A percentile compares a stretch with the other conserved stretches of the same genome.
Conservation (phyloP, 1,284 basidiomycete genomes). For the Moesziomyces sp. region DNA sequence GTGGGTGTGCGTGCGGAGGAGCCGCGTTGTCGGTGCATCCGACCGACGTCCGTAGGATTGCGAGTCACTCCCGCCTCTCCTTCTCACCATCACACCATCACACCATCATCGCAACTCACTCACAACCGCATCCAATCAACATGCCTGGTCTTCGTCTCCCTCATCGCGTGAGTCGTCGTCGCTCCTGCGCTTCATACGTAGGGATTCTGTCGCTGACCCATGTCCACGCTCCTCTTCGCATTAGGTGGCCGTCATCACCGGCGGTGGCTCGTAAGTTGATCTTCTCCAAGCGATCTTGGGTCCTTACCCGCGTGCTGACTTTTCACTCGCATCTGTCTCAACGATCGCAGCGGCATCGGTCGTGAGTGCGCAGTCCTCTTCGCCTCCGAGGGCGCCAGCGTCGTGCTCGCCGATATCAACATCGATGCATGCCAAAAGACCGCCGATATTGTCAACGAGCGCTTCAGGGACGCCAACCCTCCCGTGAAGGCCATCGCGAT, state of each 20-base stretch:
- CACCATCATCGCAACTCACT: not conserved
- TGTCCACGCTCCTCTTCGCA: not conserved
- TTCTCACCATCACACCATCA: conserved; percentile 3
- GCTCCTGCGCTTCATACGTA: too few relatives aligned
- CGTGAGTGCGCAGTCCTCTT: conserved; percentile 92
- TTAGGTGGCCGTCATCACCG: conserved; percentile 80
- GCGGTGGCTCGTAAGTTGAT: conserved; percentile 75
- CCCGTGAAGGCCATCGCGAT: conserved; percentile 74
- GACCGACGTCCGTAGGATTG: too few relatives aligned
- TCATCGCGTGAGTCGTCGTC: conserved; percentile 29
- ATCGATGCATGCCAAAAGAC: conserved; percentile 77
- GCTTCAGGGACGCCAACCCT: conserved; percentile 74
- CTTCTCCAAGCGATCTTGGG: not conserved
- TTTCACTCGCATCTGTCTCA: not conserved
- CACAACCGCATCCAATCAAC: not conserved
- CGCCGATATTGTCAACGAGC: conserved; percentile 75
- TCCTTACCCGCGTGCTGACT: not conserved
- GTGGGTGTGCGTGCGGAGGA: too few relatives aligned
- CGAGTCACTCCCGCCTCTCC: not conserved
- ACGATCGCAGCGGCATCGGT: conserved; percentile 77
- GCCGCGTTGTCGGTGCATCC: too few relatives aligned
- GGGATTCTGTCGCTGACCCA: not conserved
- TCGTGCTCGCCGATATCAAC: conserved; percentile 89
- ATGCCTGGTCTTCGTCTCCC: conserved; percentile 54
- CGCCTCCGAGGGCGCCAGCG: conserved; percentile 87